Evolutionary conservation across 352 stramenopile genomes (phyloP).

Genomic region (Phytophthora pseudosyringae): DNA sequence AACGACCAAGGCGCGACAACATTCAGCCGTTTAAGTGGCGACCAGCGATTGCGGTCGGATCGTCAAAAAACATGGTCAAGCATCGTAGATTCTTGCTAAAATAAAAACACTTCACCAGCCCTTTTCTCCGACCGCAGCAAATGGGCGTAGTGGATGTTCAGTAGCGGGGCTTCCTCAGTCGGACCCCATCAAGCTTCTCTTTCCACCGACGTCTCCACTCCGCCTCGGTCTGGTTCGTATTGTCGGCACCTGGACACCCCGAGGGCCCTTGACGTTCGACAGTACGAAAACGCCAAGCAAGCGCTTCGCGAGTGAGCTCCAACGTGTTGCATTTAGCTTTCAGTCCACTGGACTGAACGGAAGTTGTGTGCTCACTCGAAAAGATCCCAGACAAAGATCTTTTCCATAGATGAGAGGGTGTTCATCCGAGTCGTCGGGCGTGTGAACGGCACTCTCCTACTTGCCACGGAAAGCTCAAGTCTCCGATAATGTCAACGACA

Average conservation of each 20-base stretch:
- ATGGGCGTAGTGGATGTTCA: not conserved
- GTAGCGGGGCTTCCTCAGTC: too few relatives aligned
- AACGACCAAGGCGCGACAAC: not conserved
- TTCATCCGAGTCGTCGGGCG: not conserved
- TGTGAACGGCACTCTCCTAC: constrained; percentile 2
- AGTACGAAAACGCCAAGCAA: not conserved
- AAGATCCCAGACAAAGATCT: not conserved
- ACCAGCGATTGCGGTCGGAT: not conserved
- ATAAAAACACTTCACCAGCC: too few relatives aligned
- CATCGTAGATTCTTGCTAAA: not conserved
- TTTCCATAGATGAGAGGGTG: not conserved
- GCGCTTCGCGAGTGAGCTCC: not conserved
- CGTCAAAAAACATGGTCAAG: not conserved
- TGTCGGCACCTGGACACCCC: too few relatives aligned
- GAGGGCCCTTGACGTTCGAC: not conserved
- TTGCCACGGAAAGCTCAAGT: not conserved
- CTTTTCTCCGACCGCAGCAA: too few relatives aligned
- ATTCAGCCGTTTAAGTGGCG: not conserved
- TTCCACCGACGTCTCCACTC: too few relatives aligned
- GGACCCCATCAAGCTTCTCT: too few relatives aligned
- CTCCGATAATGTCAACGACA: not conserved
- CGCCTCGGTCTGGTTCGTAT: too few relatives aligned
- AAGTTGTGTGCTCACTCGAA: constrained; percentile 3
- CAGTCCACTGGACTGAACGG: not conserved
- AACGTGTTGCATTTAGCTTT: not conserved